phyloP scores from a whole-genome alignment of 106 monocot genomes.

The Triglochin maritima region DNA sequence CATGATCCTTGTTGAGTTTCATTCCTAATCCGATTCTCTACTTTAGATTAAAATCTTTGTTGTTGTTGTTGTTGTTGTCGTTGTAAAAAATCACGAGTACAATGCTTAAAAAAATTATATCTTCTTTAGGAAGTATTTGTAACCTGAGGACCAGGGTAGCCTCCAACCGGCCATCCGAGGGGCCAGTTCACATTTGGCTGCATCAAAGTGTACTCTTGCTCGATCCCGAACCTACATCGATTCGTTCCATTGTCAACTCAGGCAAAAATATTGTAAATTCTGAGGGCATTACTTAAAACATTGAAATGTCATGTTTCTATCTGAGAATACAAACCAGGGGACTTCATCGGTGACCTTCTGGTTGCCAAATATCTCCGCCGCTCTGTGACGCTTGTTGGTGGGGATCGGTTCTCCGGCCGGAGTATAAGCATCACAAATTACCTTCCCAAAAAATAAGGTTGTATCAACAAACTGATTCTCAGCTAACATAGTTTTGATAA shows the following conservation, averaged over 20 bases:
- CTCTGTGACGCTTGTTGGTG: conserved; percentile 67
- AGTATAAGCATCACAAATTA: conserved; percentile 78
- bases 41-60: neutral
- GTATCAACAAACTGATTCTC: conserved; percentile 21
- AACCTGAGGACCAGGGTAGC: conserved; percentile 71
- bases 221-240: conserved; percentile 50
- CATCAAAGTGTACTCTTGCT: conserved; percentile 67
- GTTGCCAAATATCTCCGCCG: conserved; percentile 66
- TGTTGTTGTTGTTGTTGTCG: neutral
- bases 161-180: conserved; percentile 74
- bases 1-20: neutral
- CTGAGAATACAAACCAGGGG: conserved; percentile 35
- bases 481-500: conserved; percentile 28
- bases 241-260: neutral
- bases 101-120: neutral
- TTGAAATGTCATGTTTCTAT: neutral
- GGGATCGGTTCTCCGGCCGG: conserved; percentile 79
- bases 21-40: neutral
- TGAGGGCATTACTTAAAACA: no score
- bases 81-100: no score
- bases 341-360: conserved; percentile 53
- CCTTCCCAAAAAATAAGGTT: conserved; percentile 35
- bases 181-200: conserved; percentile 56
- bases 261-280: no score
- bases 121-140: neutral